phyloP scores from a whole-genome alignment of 1,139 yeast genomes.

The Sugiyamaella grinbergsii region DNA sequence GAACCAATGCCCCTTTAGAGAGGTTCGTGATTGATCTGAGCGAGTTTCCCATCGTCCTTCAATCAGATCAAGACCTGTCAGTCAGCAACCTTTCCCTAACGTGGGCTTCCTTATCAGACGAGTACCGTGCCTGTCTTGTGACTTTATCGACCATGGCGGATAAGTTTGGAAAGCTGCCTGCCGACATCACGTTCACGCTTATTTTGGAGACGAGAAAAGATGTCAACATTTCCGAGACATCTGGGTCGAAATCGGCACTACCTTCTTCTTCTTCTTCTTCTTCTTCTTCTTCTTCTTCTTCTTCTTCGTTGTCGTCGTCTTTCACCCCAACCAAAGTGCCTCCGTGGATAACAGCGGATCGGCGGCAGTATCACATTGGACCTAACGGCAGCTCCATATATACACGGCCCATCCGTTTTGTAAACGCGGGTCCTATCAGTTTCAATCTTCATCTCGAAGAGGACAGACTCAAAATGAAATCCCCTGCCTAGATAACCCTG shows the following conservation, averaged over 20 bases:
- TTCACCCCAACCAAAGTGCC: slow-evolving; percentile 20
- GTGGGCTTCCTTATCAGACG: slow-evolving; percentile 33
- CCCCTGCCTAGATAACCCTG: background rate
- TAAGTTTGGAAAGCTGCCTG: slow-evolving; percentile 33
- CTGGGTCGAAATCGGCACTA: too few species aligned
- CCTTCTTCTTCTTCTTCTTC: too few species aligned
- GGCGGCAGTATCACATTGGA: slow-evolving; percentile 14
- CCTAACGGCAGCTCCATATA: slow-evolving; percentile 8
- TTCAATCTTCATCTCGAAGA: slow-evolving; percentile 40
- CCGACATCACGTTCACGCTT: slow-evolving; percentile 29
- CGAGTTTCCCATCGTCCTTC: slow-evolving; percentile 28
- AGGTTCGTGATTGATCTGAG: slow-evolving; percentile 41
- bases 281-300: too few species aligned
- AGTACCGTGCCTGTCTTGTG: slow-evolving; percentile 38
- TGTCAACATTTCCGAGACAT: too few species aligned
- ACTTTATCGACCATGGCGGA: slow-evolving; percentile 30
- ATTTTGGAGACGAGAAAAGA: slow-evolving; percentile 33
- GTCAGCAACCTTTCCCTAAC: slow-evolving; percentile 14
- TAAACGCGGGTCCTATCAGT: slow-evolving; percentile 38
- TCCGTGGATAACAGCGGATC: slow-evolving; percentile 40
- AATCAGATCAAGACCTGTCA: slow-evolving; percentile 5
- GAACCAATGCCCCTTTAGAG: slow-evolving; percentile 36
- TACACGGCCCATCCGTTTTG: slow-evolving; percentile 38
- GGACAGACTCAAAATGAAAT: slow-evolving; percentile 29
- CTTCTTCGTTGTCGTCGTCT: slow-evolving; percentile 6